Evolutionary conservation across 768 basidiomycete species (phyloP), one percentile per base, ranked within the genome.

Genomic region (Lanmaoa pseudosensibilis): DNA sequence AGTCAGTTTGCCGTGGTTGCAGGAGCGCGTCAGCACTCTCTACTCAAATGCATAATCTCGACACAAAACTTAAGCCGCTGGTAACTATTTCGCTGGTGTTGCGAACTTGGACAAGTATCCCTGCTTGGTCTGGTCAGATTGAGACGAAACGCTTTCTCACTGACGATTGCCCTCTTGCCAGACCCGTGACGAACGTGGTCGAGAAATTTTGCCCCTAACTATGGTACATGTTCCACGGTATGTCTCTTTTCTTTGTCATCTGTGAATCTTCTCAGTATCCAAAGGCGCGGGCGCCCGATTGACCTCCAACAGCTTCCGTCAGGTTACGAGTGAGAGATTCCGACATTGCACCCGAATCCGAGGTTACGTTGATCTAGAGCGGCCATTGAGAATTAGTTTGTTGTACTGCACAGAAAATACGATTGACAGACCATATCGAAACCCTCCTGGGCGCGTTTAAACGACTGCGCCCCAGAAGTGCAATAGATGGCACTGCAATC

Each of bases 361-460:
- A 74, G 0, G 73, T 74, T 2, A 80, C 81, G 56, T 80, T 82
- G 56, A 83, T 81, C 82, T 83, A 45, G 5, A 25, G 4, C 12
- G 13, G n/a, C 19, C 48, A 21, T 21, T 4, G 37, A 41, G 33
- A 5, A 45, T 60, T n/a, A 60, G 36, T 27, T 46, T 39, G 11
- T 19, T 36, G 21, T 38, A 36, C 13, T 40, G 10, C 2, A 32
- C 21, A 36, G 23, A 54, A 16, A 32, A 37, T 8, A 44, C 50
- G n/a, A 58, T 56, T 32, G 56, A 72, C 67, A 36, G 36, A 70
- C 81, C 70, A 83, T 82, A 64, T 83, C 82, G 55, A 83, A 83
- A 7, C 82, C 81, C 59, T 83, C 72, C 5, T 73, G 57, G 0
- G 76, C 78, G 5, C 82, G 79, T 39, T 67, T 70, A 5, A 73